Conservation (phyloP, 257 asterid species). For the Capsicum baccatum region DNA sequence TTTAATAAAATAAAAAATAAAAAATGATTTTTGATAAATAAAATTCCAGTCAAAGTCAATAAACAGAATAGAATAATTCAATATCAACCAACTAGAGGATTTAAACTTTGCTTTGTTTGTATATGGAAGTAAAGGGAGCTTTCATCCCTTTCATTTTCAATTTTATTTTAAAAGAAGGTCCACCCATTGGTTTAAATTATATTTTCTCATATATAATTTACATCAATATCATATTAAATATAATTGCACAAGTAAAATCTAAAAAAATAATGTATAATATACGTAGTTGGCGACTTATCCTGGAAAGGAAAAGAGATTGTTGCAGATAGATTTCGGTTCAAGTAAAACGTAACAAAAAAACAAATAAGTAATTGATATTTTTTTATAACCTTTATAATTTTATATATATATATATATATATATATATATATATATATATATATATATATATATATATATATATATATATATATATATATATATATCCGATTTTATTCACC, state of each 20-base stretch:
- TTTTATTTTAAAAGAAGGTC: background rate
- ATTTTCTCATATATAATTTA: background rate
- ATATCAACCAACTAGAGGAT: slow-evolving; percentile 23
- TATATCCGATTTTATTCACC: background rate
- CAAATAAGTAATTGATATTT: background rate
- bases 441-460: too few relatives aligned
- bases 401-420: too few relatives aligned
- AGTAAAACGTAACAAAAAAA: background rate
- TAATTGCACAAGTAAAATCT: too few relatives aligned
- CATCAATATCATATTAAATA: too few relatives aligned
- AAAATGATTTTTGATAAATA: background rate
- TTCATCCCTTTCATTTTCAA: background rate
- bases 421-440: too few relatives aligned
- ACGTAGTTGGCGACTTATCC: too few relatives aligned
- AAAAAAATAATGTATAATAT: too few relatives aligned
- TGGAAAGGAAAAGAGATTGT: too few relatives aligned
- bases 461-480: too few relatives aligned
- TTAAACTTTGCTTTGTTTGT: background rate
- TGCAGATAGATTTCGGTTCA: too few relatives aligned
- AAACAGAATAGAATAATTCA: background rate
- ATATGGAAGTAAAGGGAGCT: background rate
- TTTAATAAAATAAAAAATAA: too few relatives aligned
- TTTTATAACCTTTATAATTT: background rate
- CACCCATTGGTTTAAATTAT: background rate
- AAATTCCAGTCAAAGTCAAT: slow-evolving; percentile 21